Evolutionary conservation across 495 filamentous ascomycete species (phyloP), one percentile per base, ranked within the genome.

Genomic region (Xylaria venustula): DNA sequence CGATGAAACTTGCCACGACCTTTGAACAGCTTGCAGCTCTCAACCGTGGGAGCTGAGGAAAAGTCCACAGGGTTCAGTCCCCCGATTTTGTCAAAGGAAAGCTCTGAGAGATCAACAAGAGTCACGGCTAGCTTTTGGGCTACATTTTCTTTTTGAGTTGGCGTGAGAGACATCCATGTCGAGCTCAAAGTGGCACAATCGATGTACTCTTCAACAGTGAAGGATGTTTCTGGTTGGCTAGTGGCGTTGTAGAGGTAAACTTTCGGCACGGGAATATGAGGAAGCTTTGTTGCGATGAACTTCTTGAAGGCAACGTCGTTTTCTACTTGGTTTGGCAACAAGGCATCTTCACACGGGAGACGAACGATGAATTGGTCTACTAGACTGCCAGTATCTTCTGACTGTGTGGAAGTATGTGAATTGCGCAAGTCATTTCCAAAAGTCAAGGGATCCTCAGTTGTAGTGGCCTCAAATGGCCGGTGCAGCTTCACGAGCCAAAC

Each of bases 231-330:
- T 5, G 50, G 32, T 9, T 26, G 7, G 7, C 34, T 1, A 19
- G 50, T 53, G 34, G 50, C 50, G 1, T 40, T 28, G 22, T 53
- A 41, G 50, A 40, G 22, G 32, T 40, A 41, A 1, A 53, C 20
- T 20, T 53, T 1, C 9, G 50, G 50, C 9, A 53, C 50, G 50
- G 50, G 50, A 12, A 53, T 26, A 34, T 53, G 50, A 19, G 50
- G 50, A 17, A 53, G 50, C 6, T 12, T 41, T 8, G 32, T 25
- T 1, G 50, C 50, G 2, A 53, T 34, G 7, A 53, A 40, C 28
- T 11, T 30, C 17, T 53, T 53, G 50, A 53, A 53, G 0, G 50
- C 50, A 15, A 53, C 50, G 15, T 53, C 50, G 14, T 53, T 53
- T 20, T 30, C 40, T n/a, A 53, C 11, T 15, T 53, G 50, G 19